Conservation (phyloP, 495 filamentous ascomycete genomes). For the Aspergillus sclerotioniger region DNA sequence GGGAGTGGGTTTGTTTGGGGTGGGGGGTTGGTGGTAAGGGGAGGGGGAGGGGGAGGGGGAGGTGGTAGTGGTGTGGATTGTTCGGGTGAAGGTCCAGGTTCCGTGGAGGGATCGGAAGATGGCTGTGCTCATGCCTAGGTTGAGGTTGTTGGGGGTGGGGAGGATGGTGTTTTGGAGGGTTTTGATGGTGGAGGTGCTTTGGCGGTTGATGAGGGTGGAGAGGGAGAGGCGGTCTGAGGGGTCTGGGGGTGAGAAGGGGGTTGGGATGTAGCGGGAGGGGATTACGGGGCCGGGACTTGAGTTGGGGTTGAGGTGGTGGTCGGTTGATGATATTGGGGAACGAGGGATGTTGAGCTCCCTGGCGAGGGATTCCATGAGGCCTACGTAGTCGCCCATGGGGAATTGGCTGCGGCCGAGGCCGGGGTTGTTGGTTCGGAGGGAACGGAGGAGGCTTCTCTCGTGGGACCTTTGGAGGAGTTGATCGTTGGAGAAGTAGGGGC, state of each 20-base stretch:
- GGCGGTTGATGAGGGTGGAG: not conserved
- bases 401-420: conserved; percentile 58
- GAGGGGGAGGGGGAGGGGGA: not conserved
- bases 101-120: conserved; percentile 75
- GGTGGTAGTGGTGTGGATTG: not conserved
- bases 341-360: conserved; percentile 43
- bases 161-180: conserved; percentile 21
- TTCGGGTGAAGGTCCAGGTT: conserved; percentile 59
- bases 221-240: not conserved
- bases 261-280: conserved; percentile 34
- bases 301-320: not conserved
- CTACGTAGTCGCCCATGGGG: conserved; percentile 79
- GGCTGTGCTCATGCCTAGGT: conserved; percentile 35
- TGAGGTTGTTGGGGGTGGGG: conserved; percentile 1
- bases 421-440: conserved; percentile 28
- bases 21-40: not conserved
- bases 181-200: conserved; percentile 19
- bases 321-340: conserved; percentile 3
- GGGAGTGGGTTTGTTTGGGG: no score
- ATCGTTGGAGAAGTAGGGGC: not conserved
- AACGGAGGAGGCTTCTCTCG: conserved; percentile 26
- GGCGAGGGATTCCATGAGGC: conserved; percentile 70
- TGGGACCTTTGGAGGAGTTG: conserved; percentile 9
- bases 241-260: not conserved
- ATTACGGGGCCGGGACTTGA: conserved; percentile 30